Percentiles rank a stretch among this genome's conserved stretches.
Conservation (phyloP, 768 basidiomycete genomes). For the Naganishia randhawae region DNA sequence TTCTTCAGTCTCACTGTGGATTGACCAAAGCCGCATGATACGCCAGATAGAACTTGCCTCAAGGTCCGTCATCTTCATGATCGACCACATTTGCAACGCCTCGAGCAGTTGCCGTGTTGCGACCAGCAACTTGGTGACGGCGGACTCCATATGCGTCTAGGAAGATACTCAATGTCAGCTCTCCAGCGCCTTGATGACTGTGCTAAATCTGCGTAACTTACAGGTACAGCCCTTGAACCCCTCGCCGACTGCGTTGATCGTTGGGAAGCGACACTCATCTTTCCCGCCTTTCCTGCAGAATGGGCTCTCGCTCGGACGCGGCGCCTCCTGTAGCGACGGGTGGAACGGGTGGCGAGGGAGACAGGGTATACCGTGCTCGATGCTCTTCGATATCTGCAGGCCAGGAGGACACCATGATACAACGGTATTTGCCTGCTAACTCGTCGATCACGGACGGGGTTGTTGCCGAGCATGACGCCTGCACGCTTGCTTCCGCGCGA, state of each 20-base stretch:
- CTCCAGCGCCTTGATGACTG: too few relatives aligned
- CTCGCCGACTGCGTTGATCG: not conserved
- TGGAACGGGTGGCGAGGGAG: too few relatives aligned
- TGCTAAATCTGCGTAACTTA: not conserved
- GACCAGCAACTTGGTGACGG: conserved; percentile 85
- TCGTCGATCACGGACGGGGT: too few relatives aligned
- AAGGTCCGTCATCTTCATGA: conserved; percentile 38
- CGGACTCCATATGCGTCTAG: conserved; percentile 61
- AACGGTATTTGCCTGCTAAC: not conserved
- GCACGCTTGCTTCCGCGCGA: not conserved
- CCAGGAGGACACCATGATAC: too few relatives aligned
- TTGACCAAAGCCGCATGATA: conserved; percentile 28
- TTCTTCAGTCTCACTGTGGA: not conserved
- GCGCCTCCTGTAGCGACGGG: too few relatives aligned
- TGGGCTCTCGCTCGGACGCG: too few relatives aligned
- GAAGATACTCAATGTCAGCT: not conserved
- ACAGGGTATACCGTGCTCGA: too few relatives aligned
- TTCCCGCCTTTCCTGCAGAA: not conserved
- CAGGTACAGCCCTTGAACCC: not conserved
- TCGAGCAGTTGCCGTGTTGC: conserved; percentile 94
- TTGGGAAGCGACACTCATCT: not conserved
- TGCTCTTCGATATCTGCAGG: too few relatives aligned
- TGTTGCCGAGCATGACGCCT: too few relatives aligned
- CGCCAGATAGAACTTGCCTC: conserved; percentile 25
- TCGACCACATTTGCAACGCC: conserved; percentile 45